These are phyloP conservation scores for Debaryomyces tyrocola DNA, from an alignment of 805 yeast genomes.

Conservation along the genomic window DNA sequence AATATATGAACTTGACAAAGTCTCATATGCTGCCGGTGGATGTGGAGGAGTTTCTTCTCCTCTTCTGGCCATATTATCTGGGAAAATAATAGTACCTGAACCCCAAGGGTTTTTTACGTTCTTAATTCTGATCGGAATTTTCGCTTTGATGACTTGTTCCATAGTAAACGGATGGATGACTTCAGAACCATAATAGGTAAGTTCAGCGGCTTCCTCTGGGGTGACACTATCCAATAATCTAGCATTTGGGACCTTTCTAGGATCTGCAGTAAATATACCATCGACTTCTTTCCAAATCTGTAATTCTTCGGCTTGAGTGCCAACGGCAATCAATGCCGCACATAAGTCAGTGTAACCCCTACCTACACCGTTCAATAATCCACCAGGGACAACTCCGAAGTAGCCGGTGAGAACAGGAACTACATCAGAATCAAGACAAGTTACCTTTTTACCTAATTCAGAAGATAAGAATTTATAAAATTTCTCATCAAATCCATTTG, in stretches of 20 bases:
- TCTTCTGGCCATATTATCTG: slow-evolving; percentile 79
- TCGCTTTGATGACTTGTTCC: slow-evolving; percentile 97
- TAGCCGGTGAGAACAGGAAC: slow-evolving; percentile 96
- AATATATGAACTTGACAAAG: slow-evolving; percentile 35
- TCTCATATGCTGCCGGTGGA: slow-evolving; percentile 78
- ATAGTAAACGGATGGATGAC: slow-evolving; percentile 98
- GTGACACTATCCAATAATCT: slow-evolving; percentile 83
- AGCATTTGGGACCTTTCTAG: slow-evolving; percentile 90
- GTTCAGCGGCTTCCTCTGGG: slow-evolving; percentile 98
- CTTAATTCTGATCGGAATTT: slow-evolving; percentile 94
- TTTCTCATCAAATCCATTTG: slow-evolving; percentile 61
- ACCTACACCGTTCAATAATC: slow-evolving; percentile 88
- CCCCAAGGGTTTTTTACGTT: slow-evolving; percentile 95
- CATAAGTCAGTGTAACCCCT: slow-evolving; percentile 97
- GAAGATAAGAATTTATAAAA: slow-evolving; percentile 60
- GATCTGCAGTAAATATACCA: slow-evolving; percentile 98
- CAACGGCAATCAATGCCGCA: slow-evolving; percentile 96
- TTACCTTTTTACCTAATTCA: slow-evolving; percentile 51
- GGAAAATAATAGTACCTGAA: slow-evolving; percentile 89
- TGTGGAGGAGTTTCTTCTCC: slow-evolving; percentile 94
- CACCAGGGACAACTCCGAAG: slow-evolving; percentile 96
- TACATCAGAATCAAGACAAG: slow-evolving; percentile 37
- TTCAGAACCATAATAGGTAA: slow-evolving; percentile 96
- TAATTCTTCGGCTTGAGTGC: slow-evolving; percentile 85
- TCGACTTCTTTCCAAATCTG: slow-evolving; percentile 99